A percentile compares a stretch with the other conserved stretches of the same genome.
phyloP scores from a whole-genome alignment of 2,329 filamentous ascomycete species.

The Clonostachys solani region DNA sequence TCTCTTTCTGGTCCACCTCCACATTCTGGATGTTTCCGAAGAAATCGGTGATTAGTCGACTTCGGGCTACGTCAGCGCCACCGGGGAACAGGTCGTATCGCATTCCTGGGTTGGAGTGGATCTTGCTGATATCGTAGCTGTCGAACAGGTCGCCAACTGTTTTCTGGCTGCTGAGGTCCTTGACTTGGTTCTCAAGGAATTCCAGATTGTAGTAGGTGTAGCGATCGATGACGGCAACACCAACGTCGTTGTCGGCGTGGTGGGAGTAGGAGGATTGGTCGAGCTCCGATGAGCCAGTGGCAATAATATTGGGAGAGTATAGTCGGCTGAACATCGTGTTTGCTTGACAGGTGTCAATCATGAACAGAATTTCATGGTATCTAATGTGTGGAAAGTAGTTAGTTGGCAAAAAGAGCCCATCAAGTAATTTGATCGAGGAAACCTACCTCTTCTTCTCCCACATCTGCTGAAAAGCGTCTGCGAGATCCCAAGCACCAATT shows the following conservation, averaged over 20 bases:
- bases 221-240: conserved; percentile 95
- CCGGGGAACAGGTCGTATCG: conserved; percentile 94
- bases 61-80: conserved; percentile 71
- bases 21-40: conserved; percentile 98
- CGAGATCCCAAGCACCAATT: conserved; percentile 92
- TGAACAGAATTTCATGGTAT: conserved; percentile 97
- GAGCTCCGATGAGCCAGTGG: conserved; percentile 92
- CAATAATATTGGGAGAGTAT: conserved; percentile 97
- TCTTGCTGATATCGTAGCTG: conserved; percentile 91
- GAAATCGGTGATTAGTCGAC: conserved; percentile 88
- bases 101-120: conserved; percentile 87
- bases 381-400: conserved; percentile 26
- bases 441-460: conserved; percentile 95
- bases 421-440: background rate
- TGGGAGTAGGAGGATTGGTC: conserved; percentile 97
- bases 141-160: conserved; percentile 94
- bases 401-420: too few relatives aligned
- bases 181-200: conserved; percentile 87
- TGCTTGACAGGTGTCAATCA: conserved; percentile 99
- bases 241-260: conserved; percentile 96
- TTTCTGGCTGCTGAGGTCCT: conserved; percentile 80
- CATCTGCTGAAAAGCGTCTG: conserved; percentile 98
- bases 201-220: conserved; percentile 99
- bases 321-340: conserved; percentile 99
- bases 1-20: conserved; percentile 69